Evolutionary conservation across 306 rosid species (phyloP), one percentile per base, ranked within the genome.

Genomic region (Comarum palustre): DNA sequence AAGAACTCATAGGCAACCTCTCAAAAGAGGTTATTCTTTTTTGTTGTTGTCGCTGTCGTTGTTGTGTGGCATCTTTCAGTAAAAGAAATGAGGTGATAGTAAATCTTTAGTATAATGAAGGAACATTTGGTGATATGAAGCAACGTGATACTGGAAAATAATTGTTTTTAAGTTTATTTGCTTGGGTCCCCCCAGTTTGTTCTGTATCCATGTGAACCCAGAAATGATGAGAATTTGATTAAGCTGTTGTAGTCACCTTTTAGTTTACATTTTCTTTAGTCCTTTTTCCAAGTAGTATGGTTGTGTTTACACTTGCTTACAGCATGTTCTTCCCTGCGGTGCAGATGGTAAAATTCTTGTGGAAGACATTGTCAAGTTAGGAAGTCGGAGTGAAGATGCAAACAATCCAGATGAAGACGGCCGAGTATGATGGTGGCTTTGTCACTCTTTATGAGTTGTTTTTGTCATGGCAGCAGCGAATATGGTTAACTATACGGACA

Each of bases 291-390:
- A 25, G 17, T 5, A 15, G 11, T 59, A 59, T 58, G 38, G 10
- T 55, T 9, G 60, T 11, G 24, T 3, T 55, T 22, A 24, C 16
- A 55, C 32, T 55, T 55, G 61, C 64, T 58, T 27, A 27, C n/a
- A 13, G 64, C 4, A 47, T 47, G 31, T 27, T 67, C 38, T 76
- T 24, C 8, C 45, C 24, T 57, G 59, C 78, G 76, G 52, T 52
- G 68, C 91, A 93, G 98, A 93, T 77, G 98, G 98, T 59, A 93
- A 89, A 78, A 93, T 93, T 81, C 90, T 90, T 63, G 98, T 93
- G 13, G 98, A 93, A 76, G 98, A 93, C 82, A 93, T 93, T 77
- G 92, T 93, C 54, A 93, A 78, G 77, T 78, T 93, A 84, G 97
- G 98, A 50, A 76, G 89, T 81, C 77, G 89, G 82, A 84, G 72